Base-by-base conservation (phyloP, 371 early-diverging fungal genomes). In the Circinella umbellata region DNA sequence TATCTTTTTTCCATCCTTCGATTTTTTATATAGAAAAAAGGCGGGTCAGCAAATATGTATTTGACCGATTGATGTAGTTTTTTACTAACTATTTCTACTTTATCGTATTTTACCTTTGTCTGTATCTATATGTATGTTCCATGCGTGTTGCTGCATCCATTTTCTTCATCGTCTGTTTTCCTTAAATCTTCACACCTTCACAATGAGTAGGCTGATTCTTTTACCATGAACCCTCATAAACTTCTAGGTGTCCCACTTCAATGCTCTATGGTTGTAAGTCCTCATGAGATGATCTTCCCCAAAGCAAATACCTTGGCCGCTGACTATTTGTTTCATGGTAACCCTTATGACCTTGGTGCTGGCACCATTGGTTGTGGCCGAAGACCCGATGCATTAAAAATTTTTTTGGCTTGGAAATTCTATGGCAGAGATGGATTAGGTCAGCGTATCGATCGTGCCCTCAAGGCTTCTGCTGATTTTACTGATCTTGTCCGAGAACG, bases 211-310 rank as follows among this genome's bases (percentile, higher is more conserved):
- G 88, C 90, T 35, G 89, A 96, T 72, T 89, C 93, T 17, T 81
- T 95, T 57, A 91, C 93, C 0, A 47, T 95, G 61, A 94, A 94
- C 66, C 95, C 96, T 5, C 96, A 96, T 79, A 96, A 96, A 80
- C 82, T 96, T 68, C 75, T 96, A 36, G 94, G 95, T 48, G 90
- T 92, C 10, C 93, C 96, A 0, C 70, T 92, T 61, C 95, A 94
- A 74, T 96, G 96, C 72, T 93, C 94, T 34, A 87, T 91, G 71
- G 73, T 96, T 14, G 70, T 95, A 5, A 85, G 92, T n/a, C 80
- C 87, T 35, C 84, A 84, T 15, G 42, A 76, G 20, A 34, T 76
- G 36, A 63, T 83, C 11, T 88, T 91, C 67, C 81, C 83, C 1
- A 73, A 81, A 20, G 84, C 90, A 57, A 92, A 93, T 64, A 74